phyloP scores from a whole-genome alignment of 139 green algal species.

The Coelastrella sp. region DNA sequence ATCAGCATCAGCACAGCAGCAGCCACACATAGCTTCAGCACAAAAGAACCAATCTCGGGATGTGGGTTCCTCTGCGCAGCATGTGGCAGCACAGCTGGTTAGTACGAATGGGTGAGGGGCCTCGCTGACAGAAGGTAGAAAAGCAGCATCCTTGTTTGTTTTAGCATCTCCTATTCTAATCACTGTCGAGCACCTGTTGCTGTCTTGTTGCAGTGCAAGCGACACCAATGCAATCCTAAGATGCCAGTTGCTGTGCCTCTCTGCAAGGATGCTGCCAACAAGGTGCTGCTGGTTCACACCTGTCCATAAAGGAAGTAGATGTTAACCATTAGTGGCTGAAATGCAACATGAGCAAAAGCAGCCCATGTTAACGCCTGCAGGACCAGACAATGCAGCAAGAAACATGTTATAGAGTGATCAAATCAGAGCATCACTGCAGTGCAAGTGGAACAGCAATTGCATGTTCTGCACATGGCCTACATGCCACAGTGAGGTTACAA shows the following conservation, averaged over 20 bases:
- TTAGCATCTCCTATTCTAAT: background rate
- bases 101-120: background rate
- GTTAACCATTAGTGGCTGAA: constrained; percentile 40
- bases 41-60: constrained; percentile 17
- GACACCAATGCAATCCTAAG: background rate
- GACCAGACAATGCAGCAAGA: background rate
- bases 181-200: background rate
- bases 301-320: constrained; percentile 40
- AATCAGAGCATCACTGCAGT: too few relatives aligned
- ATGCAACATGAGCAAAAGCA: constrained; percentile 24
- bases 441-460: too few relatives aligned
- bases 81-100: background rate
- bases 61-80: constrained; percentile 35
- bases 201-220: background rate
- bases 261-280: background rate
- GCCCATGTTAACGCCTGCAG: constrained; percentile 22
- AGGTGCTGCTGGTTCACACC: background rate
- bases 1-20: constrained; percentile 14
- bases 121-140: background rate
- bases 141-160: background rate
- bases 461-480: too few relatives aligned
- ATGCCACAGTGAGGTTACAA: too few relatives aligned
- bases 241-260: background rate
- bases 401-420: too few relatives aligned
- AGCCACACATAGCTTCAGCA: constrained; percentile 34